These are phyloP conservation scores for Talinum fruticosum DNA, from an alignment of 148 eudicot genomes.

Conservation along the genomic window DNA sequence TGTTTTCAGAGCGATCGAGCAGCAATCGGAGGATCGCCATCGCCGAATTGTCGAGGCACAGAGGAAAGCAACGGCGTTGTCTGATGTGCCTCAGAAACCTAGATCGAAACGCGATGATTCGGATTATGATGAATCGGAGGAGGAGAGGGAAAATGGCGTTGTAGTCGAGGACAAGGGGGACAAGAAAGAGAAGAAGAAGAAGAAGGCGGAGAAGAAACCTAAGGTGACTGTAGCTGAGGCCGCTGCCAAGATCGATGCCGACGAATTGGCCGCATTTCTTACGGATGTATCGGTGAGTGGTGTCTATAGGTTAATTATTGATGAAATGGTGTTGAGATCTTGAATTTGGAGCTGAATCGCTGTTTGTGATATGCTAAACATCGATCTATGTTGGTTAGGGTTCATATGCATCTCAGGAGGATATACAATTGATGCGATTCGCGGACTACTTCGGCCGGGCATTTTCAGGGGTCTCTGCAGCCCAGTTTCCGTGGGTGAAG, in stretches of 20 bases:
- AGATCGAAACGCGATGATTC: slow-evolving; percentile 44
- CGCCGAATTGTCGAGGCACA: slow-evolving; percentile 49
- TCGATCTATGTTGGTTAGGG: slow-evolving; percentile 28
- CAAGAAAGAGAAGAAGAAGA: slow-evolving; percentile 44
- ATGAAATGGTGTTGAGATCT: not conserved
- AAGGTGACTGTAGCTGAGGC: slow-evolving; percentile 69
- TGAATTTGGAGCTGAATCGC: slow-evolving; percentile 11
- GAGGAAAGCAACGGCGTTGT: slow-evolving; percentile 30
- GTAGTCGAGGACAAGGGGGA: slow-evolving; percentile 34
- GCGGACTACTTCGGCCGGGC: slow-evolving; percentile 82
- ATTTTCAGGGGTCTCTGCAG: slow-evolving; percentile 54
- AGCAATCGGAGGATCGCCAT: slow-evolving; percentile 61
- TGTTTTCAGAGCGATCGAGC: slow-evolving; percentile 55
- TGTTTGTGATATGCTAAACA: slow-evolving; percentile 6
- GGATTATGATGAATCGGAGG: slow-evolving; percentile 47
- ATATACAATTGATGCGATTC: slow-evolving; percentile 74
- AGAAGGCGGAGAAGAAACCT: slow-evolving; percentile 64
- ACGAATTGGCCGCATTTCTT: slow-evolving; percentile 51
- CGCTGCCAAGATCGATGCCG: slow-evolving; percentile 56
- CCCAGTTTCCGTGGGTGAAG: slow-evolving; percentile 81
- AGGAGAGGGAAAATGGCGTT: slow-evolving; percentile 34
- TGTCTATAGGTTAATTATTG: not conserved
- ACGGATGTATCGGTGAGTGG: slow-evolving; percentile 49
- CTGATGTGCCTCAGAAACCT: slow-evolving; percentile 6
- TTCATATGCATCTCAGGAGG: slow-evolving; percentile 58